These are phyloP conservation scores for Halteria grandinella DNA, from an alignment of 73 alveolate species.

Conservation along the genomic window DNA sequence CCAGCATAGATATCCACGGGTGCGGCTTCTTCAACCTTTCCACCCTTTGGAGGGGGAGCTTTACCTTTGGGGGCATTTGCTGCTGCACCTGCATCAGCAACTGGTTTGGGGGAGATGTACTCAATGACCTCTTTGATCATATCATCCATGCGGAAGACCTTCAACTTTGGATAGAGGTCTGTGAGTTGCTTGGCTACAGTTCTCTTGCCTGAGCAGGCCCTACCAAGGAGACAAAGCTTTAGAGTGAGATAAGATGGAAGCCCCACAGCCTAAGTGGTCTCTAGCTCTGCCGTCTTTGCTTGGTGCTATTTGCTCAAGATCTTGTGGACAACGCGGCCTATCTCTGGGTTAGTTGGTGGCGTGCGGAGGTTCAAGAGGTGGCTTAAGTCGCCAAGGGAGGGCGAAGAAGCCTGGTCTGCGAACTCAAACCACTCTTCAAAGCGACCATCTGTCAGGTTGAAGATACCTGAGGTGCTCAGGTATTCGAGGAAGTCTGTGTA, in stretches of 20 bases:
- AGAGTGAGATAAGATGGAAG: slow-evolving; percentile 62
- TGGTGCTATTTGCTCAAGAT: not conserved
- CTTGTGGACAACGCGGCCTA: not conserved
- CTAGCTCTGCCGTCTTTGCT: not conserved
- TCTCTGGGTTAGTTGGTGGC: slow-evolving; percentile 3
- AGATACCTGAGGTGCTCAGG: slow-evolving; percentile 7
- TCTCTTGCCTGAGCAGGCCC: slow-evolving; percentile 46
- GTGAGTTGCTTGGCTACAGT: slow-evolving; percentile 47
- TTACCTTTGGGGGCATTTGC: slow-evolving; percentile 17
- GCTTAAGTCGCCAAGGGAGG: not conserved
- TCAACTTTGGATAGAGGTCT: slow-evolving; percentile 32
- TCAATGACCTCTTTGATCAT: slow-evolving; percentile 60
- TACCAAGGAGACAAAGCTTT: slow-evolving; percentile 62
- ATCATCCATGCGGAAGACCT: slow-evolving; percentile 52
- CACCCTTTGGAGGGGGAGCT: slow-evolving; percentile 20
- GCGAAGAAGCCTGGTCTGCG: not conserved
- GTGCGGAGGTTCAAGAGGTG: not conserved
- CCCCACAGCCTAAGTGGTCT: not conserved
- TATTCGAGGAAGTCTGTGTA: slow-evolving; percentile 40
- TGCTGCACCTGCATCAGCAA: slow-evolving; percentile 35
- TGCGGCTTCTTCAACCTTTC: slow-evolving; percentile 27
- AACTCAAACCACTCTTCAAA: not conserved
- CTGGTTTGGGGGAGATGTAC: slow-evolving; percentile 39
- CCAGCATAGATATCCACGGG: slow-evolving; percentile 51
- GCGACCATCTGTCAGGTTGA: not conserved